Evolutionary conservation across 2,329 filamentous ascomycete genomes (phyloP), one percentile per base, ranked within the genome.

Genomic region (Capronia americana): DNA sequence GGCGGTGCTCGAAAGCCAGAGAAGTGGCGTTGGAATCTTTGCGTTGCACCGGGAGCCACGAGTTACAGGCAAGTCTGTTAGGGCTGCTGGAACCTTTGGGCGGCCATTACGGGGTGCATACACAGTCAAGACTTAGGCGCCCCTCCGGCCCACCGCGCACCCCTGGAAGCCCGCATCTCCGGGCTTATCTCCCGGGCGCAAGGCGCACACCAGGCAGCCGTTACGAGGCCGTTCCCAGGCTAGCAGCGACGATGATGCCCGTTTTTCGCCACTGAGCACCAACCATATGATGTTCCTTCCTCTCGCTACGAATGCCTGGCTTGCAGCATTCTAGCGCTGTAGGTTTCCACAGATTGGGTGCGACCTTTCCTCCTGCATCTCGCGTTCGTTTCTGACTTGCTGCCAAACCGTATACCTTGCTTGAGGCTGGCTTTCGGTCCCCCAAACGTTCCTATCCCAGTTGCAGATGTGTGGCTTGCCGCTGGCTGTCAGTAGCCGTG

Each of bases 381-480:
- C 46, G 58, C 38, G 26, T 54, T 38, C 44, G 38, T 44, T 44
- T 61, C 48, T 26, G n/a, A 53, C 20, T 53, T 53, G 48, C 48
- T 53, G 48, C 48, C 48, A 53, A 24, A 53, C 48, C 26, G 26
- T 53, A 53, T 53, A 24, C 48, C 48, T 53, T n/a, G 58, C 46
- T 23, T 58, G 41, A 51, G 62, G 48, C 62, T 64, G 53, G 48
- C 38, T n/a, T 51, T 11, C n/a, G 34, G 24, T 23, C 53, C 46
- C 46, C 23, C 53, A 30, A 34, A 28, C 24, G 53, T 38, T 51
- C 44, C 54, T 41, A 51, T 61, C 58, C 46, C 58, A 41, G 24
- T 51, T 61, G 48, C 58, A 61, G 58, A 46, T 30, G 11, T 55
- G 59, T 62, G 59, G 59, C 59, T 62, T 55, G 28, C 44, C 32